Conservation (phyloP, 2,329 filamentous ascomycete genomes). For the Aspergillus melleus region DNA sequence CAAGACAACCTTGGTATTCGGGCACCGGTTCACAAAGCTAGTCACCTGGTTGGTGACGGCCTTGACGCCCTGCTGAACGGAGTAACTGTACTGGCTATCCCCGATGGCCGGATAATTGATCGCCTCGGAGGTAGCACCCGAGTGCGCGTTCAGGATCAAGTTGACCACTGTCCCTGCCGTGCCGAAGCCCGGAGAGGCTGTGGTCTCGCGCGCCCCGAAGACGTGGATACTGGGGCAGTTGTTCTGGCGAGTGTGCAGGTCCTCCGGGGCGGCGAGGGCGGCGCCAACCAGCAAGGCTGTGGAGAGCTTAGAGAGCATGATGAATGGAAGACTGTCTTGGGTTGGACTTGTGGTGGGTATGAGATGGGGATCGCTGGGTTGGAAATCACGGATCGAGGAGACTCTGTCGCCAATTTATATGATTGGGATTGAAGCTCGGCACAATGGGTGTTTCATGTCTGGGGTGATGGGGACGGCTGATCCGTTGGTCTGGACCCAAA, state of each 20-base stretch:
- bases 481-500: too few relatives aligned
- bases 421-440: neutral
- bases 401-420: neutral
- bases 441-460: neutral
- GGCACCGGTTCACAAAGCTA: conserved; percentile 57
- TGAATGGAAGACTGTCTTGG: neutral
- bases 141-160: conserved; percentile 48
- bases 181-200: conserved; percentile 52
- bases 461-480: neutral
- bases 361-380: neutral
- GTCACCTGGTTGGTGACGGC: conserved; percentile 63
- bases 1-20: conserved; percentile 58
- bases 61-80: conserved; percentile 57
- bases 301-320: neutral
- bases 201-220: conserved; percentile 55
- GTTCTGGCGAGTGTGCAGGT: conserved; percentile 18
- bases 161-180: conserved; percentile 53
- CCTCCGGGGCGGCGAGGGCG: conserved; percentile 6
- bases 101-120: conserved; percentile 64
- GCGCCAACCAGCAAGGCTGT: neutral
- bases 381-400: neutral
- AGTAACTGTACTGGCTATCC: conserved; percentile 62
- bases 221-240: conserved; percentile 50
- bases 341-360: neutral
- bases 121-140: conserved; percentile 56